These are phyloP conservation scores for Zoysia japonica DNA, from an alignment of 176 grass and related monocot genomes.

Conservation along the genomic window DNA sequence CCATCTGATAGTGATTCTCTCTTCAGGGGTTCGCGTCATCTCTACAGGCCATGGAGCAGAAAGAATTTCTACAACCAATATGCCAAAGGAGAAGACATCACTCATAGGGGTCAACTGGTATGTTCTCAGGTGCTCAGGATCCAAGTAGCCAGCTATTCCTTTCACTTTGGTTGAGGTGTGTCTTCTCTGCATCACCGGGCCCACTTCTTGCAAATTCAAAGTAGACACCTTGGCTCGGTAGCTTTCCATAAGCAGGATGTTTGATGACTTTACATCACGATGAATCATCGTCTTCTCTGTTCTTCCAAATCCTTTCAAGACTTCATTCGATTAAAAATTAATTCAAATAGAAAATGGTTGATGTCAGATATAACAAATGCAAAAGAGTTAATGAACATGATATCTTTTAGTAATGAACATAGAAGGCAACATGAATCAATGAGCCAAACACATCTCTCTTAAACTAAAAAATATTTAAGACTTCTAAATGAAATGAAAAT, in stretches of 20 bases:
- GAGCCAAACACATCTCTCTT: neutral
- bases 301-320: slow-evolving; percentile 24
- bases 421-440: neutral
- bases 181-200: slow-evolving; percentile 81
- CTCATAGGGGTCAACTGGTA: slow-evolving; percentile 97
- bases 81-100: slow-evolving; percentile 97
- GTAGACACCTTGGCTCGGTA: slow-evolving; percentile 89
- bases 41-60: slow-evolving; percentile 84
- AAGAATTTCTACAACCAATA: slow-evolving; percentile 93
- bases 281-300: slow-evolving; percentile 99
- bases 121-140: slow-evolving; percentile 90
- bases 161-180: slow-evolving; percentile 98
- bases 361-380: neutral
- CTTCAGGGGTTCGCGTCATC: slow-evolving; percentile 64
- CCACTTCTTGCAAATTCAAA: slow-evolving; percentile 96
- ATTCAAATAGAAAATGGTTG: neutral
- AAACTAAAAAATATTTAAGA: slow-evolving; percentile 5
- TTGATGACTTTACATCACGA: slow-evolving; percentile 97
- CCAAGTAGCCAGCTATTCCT: slow-evolving; percentile 94
- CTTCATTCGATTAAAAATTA: neutral
- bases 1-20: slow-evolving; percentile 98
- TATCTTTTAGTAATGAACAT: neutral
- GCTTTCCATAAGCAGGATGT: slow-evolving; percentile 92
- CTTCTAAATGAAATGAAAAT: neutral
- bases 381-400: neutral